These are phyloP conservation scores for Spongospora subterranea DNA, from an alignment of 208 protist species.

Conservation along the genomic window DNA sequence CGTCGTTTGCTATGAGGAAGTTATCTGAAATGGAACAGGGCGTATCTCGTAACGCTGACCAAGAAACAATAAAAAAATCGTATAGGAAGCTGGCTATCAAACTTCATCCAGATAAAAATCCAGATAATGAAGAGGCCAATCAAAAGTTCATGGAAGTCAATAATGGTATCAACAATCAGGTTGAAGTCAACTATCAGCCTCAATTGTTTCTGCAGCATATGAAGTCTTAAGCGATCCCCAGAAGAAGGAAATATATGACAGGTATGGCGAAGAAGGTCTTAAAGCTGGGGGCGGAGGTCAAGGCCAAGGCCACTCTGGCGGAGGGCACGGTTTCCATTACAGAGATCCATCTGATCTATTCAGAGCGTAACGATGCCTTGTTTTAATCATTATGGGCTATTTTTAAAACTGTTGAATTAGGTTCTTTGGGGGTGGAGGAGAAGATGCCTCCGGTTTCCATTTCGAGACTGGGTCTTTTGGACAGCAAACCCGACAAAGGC, in stretches of 20 bases:
- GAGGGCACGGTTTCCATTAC: constrained; percentile 62
- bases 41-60: constrained; percentile 32
- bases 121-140: background rate
- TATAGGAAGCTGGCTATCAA: constrained; percentile 59
- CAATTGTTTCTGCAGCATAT: constrained; percentile 86
- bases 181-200: background rate
- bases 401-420: background rate
- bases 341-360: constrained; percentile 53
- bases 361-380: background rate
- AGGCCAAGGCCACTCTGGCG: constrained; percentile 80
- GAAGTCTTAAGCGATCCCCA: constrained; percentile 92
- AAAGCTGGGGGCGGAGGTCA: constrained; percentile 83
- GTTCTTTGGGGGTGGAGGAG: constrained; percentile 19
- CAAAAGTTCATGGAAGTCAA: constrained; percentile 19
- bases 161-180: background rate
- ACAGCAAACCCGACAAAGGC: background rate
- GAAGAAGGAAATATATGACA: constrained; percentile 95
- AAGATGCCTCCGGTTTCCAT: background rate
- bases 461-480: background rate
- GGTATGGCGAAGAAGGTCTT: constrained; percentile 94
- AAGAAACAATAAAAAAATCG: constrained; percentile 49
- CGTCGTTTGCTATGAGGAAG: background rate
- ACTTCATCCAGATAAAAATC: constrained; percentile 57
- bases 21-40: background rate
- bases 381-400: background rate